Percentiles rank a stretch among this genome's conserved stretches.
These are phyloP conservation scores for Strobilomyces echinocephalus DNA, from an alignment of 768 basidiomycete species.

Conservation along the genomic window DNA sequence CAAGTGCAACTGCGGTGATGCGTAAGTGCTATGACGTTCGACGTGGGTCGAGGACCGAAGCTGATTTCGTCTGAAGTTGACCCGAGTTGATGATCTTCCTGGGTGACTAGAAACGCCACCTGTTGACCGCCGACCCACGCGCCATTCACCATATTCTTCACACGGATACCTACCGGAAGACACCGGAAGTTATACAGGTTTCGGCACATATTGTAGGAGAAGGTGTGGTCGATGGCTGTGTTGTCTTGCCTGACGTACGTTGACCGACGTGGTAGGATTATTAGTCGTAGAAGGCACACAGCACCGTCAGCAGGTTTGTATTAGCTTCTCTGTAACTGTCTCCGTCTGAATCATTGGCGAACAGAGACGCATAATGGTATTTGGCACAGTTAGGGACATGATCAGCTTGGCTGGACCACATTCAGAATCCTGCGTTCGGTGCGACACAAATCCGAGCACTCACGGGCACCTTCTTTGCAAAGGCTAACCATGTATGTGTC, in stretches of 20 bases:
- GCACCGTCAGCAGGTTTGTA: constrained; percentile 39
- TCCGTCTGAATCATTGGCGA: neutral
- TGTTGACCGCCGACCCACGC: constrained; percentile 57
- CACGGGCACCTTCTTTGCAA: constrained; percentile 53
- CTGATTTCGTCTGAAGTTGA: too few relatives aligned
- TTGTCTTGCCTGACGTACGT: neutral
- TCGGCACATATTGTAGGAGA: constrained; percentile 41
- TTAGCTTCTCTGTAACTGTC: neutral
- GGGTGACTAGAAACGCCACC: constrained; percentile 28
- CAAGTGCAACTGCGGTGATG: too few relatives aligned
- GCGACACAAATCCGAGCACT: constrained; percentile 53
- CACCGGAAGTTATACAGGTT: constrained; percentile 34
- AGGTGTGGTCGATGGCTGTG: constrained; percentile 16
- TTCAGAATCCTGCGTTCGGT: constrained; percentile 64
- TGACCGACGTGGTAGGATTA: constrained; percentile 37
- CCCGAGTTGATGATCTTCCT: too few relatives aligned
- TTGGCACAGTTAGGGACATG: neutral
- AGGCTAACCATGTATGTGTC: constrained; percentile 31
- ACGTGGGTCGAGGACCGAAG: too few relatives aligned
- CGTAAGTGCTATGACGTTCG: too few relatives aligned
- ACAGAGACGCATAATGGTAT: constrained; percentile 30
- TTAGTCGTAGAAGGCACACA: constrained; percentile 40
- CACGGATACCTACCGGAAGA: constrained; percentile 52
- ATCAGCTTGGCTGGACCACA: neutral
- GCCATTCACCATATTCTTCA: constrained; percentile 66